These are phyloP conservation scores for Tetrahymena thermophila DNA, from an alignment of 73 alveolate genomes.

Conservation along the genomic window DNA sequence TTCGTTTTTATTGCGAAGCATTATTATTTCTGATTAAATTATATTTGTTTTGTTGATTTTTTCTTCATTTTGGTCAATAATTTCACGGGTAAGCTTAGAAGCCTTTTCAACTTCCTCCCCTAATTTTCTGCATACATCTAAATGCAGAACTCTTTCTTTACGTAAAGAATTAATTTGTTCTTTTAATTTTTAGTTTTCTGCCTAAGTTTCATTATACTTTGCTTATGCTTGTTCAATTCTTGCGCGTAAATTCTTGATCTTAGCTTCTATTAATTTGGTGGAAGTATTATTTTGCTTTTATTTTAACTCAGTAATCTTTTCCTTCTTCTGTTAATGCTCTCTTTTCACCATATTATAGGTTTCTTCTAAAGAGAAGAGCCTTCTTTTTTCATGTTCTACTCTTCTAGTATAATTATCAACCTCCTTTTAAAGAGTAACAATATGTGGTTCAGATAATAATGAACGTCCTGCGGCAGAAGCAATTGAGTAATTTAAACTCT, in stretches of 20 bases:
- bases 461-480: not conserved
- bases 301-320: not conserved
- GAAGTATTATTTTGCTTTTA: slow-evolving; percentile 16
- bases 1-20: slow-evolving; percentile 69
- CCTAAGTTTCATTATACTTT: slow-evolving; percentile 60
- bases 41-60: slow-evolving; percentile 53
- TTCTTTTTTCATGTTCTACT: slow-evolving; percentile 34
- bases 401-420: slow-evolving; percentile 39
- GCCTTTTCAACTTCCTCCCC: slow-evolving; percentile 42
- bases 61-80: slow-evolving; percentile 37
- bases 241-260: slow-evolving; percentile 73
- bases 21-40: slow-evolving; percentile 53
- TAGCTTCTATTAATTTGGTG: slow-evolving; percentile 13
- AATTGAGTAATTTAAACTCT: not conserved
- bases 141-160: slow-evolving; percentile 55
- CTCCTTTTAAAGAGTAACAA: slow-evolving; percentile 20
- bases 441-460: slow-evolving; percentile 22
- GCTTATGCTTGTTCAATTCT: slow-evolving; percentile 65
- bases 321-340: slow-evolving; percentile 19
- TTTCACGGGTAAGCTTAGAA: slow-evolving; percentile 33
- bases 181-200: slow-evolving; percentile 54
- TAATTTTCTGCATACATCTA: slow-evolving; percentile 27
- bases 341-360: slow-evolving; percentile 9
- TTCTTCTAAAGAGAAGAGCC: slow-evolving; percentile 19
- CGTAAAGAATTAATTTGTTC: slow-evolving; percentile 69